Percentiles rank a stretch among this genome's conserved stretches.
These are phyloP conservation scores for Rutstroemia sp. DNA, from an alignment of 2,329 filamentous ascomycete species.

Conservation along the genomic window DNA sequence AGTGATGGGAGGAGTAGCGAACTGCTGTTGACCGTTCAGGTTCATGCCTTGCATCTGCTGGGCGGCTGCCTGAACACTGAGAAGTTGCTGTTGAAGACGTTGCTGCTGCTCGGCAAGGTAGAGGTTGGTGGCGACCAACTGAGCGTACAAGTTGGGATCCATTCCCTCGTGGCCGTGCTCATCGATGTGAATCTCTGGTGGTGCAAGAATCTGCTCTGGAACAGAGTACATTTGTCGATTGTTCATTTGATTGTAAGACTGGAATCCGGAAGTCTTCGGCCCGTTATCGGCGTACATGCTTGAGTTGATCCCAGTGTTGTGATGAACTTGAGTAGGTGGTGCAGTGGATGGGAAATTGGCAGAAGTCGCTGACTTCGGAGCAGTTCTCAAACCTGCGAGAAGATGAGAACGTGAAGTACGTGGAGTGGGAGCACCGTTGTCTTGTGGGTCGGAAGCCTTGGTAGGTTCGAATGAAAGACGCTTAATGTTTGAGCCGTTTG, in stretches of 20 bases:
- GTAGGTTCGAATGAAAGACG: slow-evolving; percentile 69
- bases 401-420: slow-evolving; percentile 93
- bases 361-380: slow-evolving; percentile 76
- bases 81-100: slow-evolving; percentile 86
- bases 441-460: slow-evolving; percentile 61
- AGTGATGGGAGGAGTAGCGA: slow-evolving; percentile 41
- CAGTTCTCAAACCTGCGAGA: slow-evolving; percentile 85
- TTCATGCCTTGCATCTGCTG: slow-evolving; percentile 76
- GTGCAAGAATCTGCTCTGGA: slow-evolving; percentile 82
- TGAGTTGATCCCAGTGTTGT: slow-evolving; percentile 21
- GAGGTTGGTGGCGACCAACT: slow-evolving; percentile 83
- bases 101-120: slow-evolving; percentile 94
- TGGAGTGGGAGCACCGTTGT: slow-evolving; percentile 68
- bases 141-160: slow-evolving; percentile 80
- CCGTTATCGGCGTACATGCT: slow-evolving; percentile 30
- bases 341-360: slow-evolving; percentile 62
- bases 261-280: slow-evolving; percentile 28
- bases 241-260: slow-evolving; percentile 33
- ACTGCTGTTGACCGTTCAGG: slow-evolving; percentile 52
- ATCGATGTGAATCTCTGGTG: slow-evolving; percentile 70
- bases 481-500: slow-evolving; percentile 75
- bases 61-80: slow-evolving; percentile 73
- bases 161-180: slow-evolving; percentile 64
- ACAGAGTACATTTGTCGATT: slow-evolving; percentile 55
- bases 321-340: slow-evolving; percentile 47